phyloP scores from a whole-genome alignment of 148 eudicot species.

The Fagopyrum tataricum region DNA sequence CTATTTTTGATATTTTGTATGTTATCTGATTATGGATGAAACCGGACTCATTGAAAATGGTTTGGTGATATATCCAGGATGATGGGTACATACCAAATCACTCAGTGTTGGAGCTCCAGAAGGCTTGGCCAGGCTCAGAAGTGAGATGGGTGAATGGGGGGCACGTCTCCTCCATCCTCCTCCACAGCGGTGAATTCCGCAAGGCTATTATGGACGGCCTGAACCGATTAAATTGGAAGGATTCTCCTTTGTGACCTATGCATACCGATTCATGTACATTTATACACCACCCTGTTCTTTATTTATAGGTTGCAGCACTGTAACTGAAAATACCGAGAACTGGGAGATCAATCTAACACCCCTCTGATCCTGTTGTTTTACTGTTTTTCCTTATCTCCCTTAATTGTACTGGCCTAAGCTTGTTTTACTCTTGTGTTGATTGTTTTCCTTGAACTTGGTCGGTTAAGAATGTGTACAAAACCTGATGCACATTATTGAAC shows the following conservation, averaged over 20 bases:
- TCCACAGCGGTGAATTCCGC: slow-evolving; percentile 77
- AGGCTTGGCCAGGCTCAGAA: slow-evolving; percentile 99
- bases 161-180: slow-evolving; percentile 87
- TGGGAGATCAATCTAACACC: background rate
- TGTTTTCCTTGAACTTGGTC: background rate
- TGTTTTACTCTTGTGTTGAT: too few species aligned
- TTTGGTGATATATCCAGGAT: slow-evolving; percentile 43
- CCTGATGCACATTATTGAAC: background rate
- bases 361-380: background rate
- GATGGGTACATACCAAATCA: slow-evolving; percentile 96
- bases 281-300: background rate
- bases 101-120: slow-evolving; percentile 88
- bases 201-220: slow-evolving; percentile 86
- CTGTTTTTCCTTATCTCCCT: background rate
- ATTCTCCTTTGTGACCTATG: slow-evolving; percentile 36
- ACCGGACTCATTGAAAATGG: background rate
- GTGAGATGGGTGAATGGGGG: slow-evolving; percentile 98
- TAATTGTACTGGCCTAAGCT: background rate
- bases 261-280: background rate
- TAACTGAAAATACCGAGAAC: background rate
- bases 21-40: background rate
- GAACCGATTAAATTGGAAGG: slow-evolving; percentile 71
- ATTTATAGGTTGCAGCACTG: background rate
- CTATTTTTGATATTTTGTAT: background rate
- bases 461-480: background rate